A percentile compares a stretch with the other conserved stretches of the same genome.
Conservation (phyloP, 108 stramenopile genomes). For the Skeletonema potamos region DNA sequence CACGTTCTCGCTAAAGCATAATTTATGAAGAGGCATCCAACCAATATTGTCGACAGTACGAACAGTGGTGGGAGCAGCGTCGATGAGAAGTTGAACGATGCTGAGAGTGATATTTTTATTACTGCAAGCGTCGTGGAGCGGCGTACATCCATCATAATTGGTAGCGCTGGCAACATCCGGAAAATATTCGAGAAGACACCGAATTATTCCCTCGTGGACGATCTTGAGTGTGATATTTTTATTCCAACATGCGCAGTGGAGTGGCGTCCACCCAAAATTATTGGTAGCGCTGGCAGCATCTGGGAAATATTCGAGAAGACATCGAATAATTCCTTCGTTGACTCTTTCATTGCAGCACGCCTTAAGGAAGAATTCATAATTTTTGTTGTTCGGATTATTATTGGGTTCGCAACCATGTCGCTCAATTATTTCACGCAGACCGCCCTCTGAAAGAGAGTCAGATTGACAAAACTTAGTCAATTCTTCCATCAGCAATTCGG, state of each 20-base stretch:
- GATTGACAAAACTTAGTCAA: too few species aligned
- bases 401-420: too few species aligned
- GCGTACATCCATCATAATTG: neutral
- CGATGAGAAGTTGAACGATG: neutral
- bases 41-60: neutral
- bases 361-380: too few species aligned
- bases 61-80: neutral
- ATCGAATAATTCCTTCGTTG: too few species aligned
- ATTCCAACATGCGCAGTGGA: neutral
- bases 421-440: too few species aligned
- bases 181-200: conserved; percentile 4
- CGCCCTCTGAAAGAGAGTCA: too few species aligned
- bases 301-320: too few species aligned
- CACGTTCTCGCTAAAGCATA: neutral
- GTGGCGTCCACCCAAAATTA: too few species aligned
- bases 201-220: neutral
- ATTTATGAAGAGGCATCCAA: neutral
- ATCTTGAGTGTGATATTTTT: neutral
- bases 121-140: neutral
- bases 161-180: neutral
- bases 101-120: neutral
- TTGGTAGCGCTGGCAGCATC: too few species aligned
- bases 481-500: too few species aligned
- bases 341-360: too few species aligned
- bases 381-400: too few species aligned